Evolutionary conservation across 2,329 filamentous ascomycete genomes (phyloP), one percentile per base, ranked within the genome.

Genomic region (Cladosporium sp.): DNA sequence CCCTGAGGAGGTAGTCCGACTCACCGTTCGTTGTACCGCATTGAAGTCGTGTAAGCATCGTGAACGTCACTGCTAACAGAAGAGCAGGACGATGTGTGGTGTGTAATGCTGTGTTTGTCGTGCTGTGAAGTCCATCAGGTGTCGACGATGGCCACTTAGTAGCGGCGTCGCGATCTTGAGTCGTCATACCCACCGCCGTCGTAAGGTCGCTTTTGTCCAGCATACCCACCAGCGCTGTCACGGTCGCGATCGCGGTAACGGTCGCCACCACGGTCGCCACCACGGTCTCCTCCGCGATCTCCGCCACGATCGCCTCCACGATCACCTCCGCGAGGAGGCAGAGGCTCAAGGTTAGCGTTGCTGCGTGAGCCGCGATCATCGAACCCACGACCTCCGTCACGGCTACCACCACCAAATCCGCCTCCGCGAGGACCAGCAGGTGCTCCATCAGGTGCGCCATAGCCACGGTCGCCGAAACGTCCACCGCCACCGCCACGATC

Each of bases 271-370:
- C 53, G 53, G n/a, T 57, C 54, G 3, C 85, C 79, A 68, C 82
- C 80, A 72, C 73, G 67, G 36, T 73, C 73, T 13, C 85, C 81
- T 68, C 86, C 82, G 67, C 83, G 53, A 30, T 57, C 54, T 7
- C 85, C 79, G 68, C 82, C 80, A 72, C 73, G 67, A 34, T 73
- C 73, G 14, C 85, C 81, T 68, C 86, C 82, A 67, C 83, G 78
- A 72, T 81, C 80, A 71, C 84, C 83, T 76, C 89, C 87, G 73
- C 88, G 80, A 62, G 88, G 87, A 74, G 90, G 89, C 76, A 95
- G 87, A 67, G 91, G 92, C 77, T 96, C 92, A 79, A 90, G 90
- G 80, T 96, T 95, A 81, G 91, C 91, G 70, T 91, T 91, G 58
- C 58, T 51, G 65, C 87, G 89, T 65, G 85, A 83, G 70, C 82